phyloP scores from a whole-genome alignment of 2,329 filamentous ascomycete species.

The Sporothrix brunneoviolacea region DNA sequence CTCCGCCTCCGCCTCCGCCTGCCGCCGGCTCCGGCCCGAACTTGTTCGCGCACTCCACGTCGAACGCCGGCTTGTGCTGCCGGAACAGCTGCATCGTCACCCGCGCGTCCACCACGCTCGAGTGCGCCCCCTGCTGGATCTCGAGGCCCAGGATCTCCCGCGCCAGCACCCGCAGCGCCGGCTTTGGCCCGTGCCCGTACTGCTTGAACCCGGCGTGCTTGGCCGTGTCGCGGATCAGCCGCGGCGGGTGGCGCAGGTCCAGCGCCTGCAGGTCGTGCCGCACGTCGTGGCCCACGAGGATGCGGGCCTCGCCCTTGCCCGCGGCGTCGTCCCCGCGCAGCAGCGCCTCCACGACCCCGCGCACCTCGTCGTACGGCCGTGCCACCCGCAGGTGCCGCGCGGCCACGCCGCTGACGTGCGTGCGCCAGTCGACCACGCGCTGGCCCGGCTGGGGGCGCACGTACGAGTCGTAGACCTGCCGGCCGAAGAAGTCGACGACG shows the following conservation, averaged over 20 bases:
- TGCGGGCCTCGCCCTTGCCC: conserved; percentile 32
- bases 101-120: conserved; percentile 71
- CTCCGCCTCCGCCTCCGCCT: not conserved
- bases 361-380: conserved; percentile 68
- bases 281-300: conserved; percentile 79
- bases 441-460: conserved; percentile 71
- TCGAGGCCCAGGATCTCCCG: conserved; percentile 52
- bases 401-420: conserved; percentile 74
- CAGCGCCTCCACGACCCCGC: conserved; percentile 61
- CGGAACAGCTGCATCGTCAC: conserved; percentile 87
- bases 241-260: conserved; percentile 68
- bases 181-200: conserved; percentile 60
- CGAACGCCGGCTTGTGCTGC: conserved; percentile 76
- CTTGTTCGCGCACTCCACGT: conserved; percentile 66
- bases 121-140: conserved; percentile 59
- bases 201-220: conserved; percentile 69
- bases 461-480: conserved; percentile 89
- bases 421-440: conserved; percentile 83
- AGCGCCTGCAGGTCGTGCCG: conserved; percentile 72
- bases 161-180: conserved; percentile 55
- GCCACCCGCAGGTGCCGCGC: conserved; percentile 65
- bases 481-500: conserved; percentile 87
- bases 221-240: conserved; percentile 79
- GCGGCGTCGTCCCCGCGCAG: conserved; percentile 43
- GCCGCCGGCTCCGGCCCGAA: conserved; percentile 38